A percentile compares a stretch with the other conserved stretches of the same genome.
Evolutionary conservation across 768 basidiomycete species (phyloP).

Genomic region (Xanthoconium stramineum): DNA sequence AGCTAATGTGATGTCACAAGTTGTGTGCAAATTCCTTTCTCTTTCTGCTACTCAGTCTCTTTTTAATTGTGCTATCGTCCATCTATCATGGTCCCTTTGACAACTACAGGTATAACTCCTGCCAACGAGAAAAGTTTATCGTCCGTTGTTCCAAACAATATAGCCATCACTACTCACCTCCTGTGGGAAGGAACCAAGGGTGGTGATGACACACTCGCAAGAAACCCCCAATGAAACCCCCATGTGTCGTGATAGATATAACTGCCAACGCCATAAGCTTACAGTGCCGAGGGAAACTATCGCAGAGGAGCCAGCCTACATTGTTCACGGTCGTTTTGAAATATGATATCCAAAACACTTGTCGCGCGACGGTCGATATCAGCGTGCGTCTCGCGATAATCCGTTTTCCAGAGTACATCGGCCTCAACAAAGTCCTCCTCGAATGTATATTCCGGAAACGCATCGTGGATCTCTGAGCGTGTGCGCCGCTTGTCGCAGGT

Average conservation of each 20-base stretch:
- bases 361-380: slow-evolving; percentile 1
- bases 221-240: slow-evolving; percentile 59
- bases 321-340: background rate
- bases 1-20: too few species aligned
- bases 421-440: slow-evolving; percentile 57
- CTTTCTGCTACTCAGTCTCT: background rate
- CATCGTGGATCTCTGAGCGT: slow-evolving; percentile 34
- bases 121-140: background rate
- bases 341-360: background rate
- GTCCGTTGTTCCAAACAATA: background rate
- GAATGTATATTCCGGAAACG: slow-evolving; percentile 47
- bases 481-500: slow-evolving; percentile 67
- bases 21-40: background rate
- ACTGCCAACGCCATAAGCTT: slow-evolving; percentile 34
- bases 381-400: slow-evolving; percentile 5
- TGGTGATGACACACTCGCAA: slow-evolving; percentile 44
- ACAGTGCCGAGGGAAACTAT: background rate
- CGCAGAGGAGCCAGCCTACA: background rate
- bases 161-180: slow-evolving; percentile 41
- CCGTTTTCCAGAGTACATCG: slow-evolving; percentile 40
- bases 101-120: slow-evolving; percentile 2
- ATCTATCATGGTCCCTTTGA: background rate
- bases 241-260: slow-evolving; percentile 64
- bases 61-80: background rate
- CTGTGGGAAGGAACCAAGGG: slow-evolving; percentile 51